phyloP scores from a whole-genome alignment of 2,329 filamentous ascomycete genomes.

The Grosmannia serpens region DNA sequence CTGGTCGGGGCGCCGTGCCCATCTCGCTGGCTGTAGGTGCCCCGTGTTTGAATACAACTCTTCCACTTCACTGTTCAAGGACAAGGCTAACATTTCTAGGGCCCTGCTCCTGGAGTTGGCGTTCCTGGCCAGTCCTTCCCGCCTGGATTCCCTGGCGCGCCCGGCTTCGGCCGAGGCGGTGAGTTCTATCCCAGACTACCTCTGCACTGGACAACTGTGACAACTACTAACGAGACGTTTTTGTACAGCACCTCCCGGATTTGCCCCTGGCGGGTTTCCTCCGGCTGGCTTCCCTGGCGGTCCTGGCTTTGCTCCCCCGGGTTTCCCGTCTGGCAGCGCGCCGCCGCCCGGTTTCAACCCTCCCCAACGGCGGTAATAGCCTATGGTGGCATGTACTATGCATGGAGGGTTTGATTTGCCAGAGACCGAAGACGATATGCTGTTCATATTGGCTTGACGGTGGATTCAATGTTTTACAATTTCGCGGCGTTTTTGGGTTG shows the following conservation, averaged over 20 bases:
- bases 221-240: constrained; percentile 18
- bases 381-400: constrained; percentile 1
- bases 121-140: constrained; percentile 51
- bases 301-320: constrained; percentile 21
- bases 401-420: background rate
- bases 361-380: constrained; percentile 46
- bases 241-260: constrained; percentile 26
- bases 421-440: background rate
- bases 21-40: constrained; percentile 66
- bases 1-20: constrained; percentile 66
- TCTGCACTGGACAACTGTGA: background rate
- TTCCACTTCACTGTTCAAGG: background rate
- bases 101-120: constrained; percentile 78
- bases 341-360: constrained; percentile 66
- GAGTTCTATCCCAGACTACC: constrained; percentile 20
- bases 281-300: constrained; percentile 31
- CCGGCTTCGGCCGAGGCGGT: constrained; percentile 43
- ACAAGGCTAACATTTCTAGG: constrained; percentile 25
- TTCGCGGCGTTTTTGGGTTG: background rate
- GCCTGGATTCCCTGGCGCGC: constrained; percentile 39
- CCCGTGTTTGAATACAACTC: background rate
- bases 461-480: background rate
- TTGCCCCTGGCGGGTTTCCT: constrained; percentile 6
- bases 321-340: constrained; percentile 31
- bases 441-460: background rate